Evolutionary conservation across 805 yeast species (phyloP), one percentile per base, ranked within the genome.

Genomic region (Suhomyces sp.): DNA sequence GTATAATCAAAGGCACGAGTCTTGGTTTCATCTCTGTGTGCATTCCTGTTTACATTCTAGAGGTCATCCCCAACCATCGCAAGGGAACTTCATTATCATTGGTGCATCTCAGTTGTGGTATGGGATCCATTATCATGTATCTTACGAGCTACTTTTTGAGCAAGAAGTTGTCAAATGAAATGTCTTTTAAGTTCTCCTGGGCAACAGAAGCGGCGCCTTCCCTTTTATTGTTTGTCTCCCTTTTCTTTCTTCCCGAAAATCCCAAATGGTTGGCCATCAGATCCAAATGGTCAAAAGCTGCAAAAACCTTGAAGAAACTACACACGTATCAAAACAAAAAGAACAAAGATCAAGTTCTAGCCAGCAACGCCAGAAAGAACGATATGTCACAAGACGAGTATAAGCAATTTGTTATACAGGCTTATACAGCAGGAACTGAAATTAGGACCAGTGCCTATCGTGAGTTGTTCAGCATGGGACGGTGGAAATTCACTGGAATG

Each of bases 401-500:
- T 28, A 46, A 54, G 33, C 40, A 37, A 4, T 51, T 44, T 28
- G 59, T 65, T 5, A 54, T 55, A 12, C 43, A 46, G 11, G 54
- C 55, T 1, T 53, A 53, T 19, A 43, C 60, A 6, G 44, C 55
- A 1, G 53, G 50, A 3, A 36, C 43, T 4, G 42, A 42, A 11
- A 39, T 48, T 10, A 40, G 38, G 26, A 40, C 38, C 19, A 58
- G 63, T 30, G 30, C 54, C 2, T 63, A 50, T 35, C 29, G 39
- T 31, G 58, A 66, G 23, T 50, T 72, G 23, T 62, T 74, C 40
- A 46, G 56, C 3, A 46, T 40, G 25, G 46, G 42, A 9, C 58
- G 63, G 26, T 54, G 65, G 46, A 56, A 53, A 18, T 67, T 65
- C 33, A 57, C 70, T 8, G 2, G 58, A 3, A 42, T 60, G 31